Percentiles rank a stretch among this genome's conserved stretches.
phyloP scores from a whole-genome alignment of 2,329 filamentous ascomycete genomes.

The Incumbomyces delicatus region DNA sequence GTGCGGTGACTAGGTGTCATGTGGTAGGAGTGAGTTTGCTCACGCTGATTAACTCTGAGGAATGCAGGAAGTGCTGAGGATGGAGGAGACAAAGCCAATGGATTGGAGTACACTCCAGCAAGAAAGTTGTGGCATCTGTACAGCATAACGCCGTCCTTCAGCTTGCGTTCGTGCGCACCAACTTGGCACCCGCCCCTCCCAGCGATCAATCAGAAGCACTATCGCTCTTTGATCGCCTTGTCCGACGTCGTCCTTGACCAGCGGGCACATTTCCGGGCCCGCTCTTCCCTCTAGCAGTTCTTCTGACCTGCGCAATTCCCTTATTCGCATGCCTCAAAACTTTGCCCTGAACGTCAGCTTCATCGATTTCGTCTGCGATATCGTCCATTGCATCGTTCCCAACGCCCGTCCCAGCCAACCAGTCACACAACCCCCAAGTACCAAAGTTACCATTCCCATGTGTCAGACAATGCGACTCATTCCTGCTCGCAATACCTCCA shows the following conservation, averaged over 20 bases:
- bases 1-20: no score
- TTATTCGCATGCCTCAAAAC: constrained; percentile 12
- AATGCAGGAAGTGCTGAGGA: no score
- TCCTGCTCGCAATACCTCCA: constrained; percentile 47
- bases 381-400: constrained; percentile 42
- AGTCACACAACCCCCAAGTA: constrained; percentile 37
- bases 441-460: constrained; percentile 38
- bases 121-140: no score
- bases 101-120: no score
- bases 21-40: no score
- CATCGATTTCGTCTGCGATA: constrained; percentile 31
- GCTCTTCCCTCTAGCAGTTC: constrained; percentile 5
- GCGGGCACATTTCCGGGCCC: constrained; percentile 5
- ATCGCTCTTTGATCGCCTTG: constrained; percentile 5
- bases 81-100: no score
- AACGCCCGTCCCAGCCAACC: constrained; percentile 32
- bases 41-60: no score
- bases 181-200: no score
- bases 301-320: constrained; percentile 4
- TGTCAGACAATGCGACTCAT: constrained; percentile 45
- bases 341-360: constrained; percentile 27
- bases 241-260: constrained; percentile 1
- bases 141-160: no score
- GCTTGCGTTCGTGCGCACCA: no score
- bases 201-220: constrained; percentile 1